Base-by-base conservation (phyloP, 164 flowering plant species). In the Macadamia integrifolia region DNA sequence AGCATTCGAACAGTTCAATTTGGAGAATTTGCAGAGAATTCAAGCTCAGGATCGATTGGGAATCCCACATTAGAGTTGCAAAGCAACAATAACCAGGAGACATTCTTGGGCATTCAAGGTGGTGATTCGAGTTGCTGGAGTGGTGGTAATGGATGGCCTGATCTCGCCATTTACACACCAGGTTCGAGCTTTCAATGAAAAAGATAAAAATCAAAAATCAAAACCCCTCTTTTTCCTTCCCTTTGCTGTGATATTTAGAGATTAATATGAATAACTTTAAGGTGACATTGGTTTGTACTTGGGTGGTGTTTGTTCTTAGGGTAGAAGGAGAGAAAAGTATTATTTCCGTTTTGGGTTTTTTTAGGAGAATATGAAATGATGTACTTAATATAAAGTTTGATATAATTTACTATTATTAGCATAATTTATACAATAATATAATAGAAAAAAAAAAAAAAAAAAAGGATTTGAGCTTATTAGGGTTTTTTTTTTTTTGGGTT, bases 91-190 rank as follows among this genome's bases (percentile, higher is more conserved):
- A 70, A 69, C 66, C 73, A n/a, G 90, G 80, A 49, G 75, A 9
- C 23, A 35, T 80, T 72, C 60, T 42, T 72, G 70, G 79, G 78
- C 14, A 23, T 77, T 42, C 72, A 72, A 32, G 67, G 8, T 46
- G 78, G 71, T 57, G 79, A 76, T 69, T 66, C 81, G 14, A 75
- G 75, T 63, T 77, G 82, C 55, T 83, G 81, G 81, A 80, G 80
- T 2, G 72, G 77, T 60, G 64, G 72, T 31, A 76, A 71, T 66
- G 84, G 79, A 13, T 82, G 86, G 86, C 85, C 88, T 73, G 86
- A 82, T 79, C 86, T 81, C 69, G 82, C 88, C 52, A 85, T 82
- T 64, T 79, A 77, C 79, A 79, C 87, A 32, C 84, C 84, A 69
- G 78, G 88, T 70, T 81, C 84, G 18, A 79, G 52, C 35, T 76